Evolutionary conservation across 2,329 filamentous ascomycete species (phyloP).

Genomic region (Epicoccum sorghinum): DNA sequence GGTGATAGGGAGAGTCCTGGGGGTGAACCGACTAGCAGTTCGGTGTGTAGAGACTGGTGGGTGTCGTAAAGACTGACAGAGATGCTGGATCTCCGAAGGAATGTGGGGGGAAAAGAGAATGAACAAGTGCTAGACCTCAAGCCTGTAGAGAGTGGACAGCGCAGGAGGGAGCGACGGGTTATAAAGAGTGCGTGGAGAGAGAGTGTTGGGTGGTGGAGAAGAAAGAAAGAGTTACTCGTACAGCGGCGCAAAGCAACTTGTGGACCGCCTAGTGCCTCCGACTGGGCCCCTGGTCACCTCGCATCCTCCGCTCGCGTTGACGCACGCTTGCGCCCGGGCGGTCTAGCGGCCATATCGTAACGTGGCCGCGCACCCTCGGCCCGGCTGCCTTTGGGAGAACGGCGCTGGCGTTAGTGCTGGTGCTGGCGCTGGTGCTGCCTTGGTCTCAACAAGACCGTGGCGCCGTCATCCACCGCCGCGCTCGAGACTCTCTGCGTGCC

Average conservation of each 20-base stretch:
- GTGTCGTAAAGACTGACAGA: conserved; percentile 41
- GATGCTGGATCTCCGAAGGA: conserved; percentile 43
- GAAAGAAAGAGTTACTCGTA: conserved; percentile 13
- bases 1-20: conserved; percentile 22
- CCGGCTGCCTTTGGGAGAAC: conserved; percentile 27
- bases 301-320: conserved; percentile 28
- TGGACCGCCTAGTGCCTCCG: conserved; percentile 20
- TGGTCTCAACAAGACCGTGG: conserved; percentile 32
- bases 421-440: conserved; percentile 13
- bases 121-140: conserved; percentile 45
- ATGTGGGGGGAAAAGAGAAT: conserved; percentile 35
- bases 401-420: conserved; percentile 8
- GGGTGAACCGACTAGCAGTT: conserved; percentile 47
- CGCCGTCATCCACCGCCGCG: conserved; percentile 16
- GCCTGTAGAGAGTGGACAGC: conserved; percentile 49
- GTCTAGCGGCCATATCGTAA: conserved; percentile 14
- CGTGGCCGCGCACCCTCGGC: conserved; percentile 25
- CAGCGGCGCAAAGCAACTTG: conserved; percentile 9
- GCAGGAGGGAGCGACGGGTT: conserved; percentile 26
- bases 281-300: conserved; percentile 25
- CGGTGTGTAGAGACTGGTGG: conserved; percentile 27
- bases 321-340: conserved; percentile 18
- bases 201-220: conserved; percentile 21
- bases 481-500: conserved; percentile 12
- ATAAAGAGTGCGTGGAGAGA: conserved; percentile 30